Percentiles rank a stretch among this genome's conserved stretches.
Conservation (phyloP, 1,284 basidiomycete species). For the Amylostereum areolatum region DNA sequence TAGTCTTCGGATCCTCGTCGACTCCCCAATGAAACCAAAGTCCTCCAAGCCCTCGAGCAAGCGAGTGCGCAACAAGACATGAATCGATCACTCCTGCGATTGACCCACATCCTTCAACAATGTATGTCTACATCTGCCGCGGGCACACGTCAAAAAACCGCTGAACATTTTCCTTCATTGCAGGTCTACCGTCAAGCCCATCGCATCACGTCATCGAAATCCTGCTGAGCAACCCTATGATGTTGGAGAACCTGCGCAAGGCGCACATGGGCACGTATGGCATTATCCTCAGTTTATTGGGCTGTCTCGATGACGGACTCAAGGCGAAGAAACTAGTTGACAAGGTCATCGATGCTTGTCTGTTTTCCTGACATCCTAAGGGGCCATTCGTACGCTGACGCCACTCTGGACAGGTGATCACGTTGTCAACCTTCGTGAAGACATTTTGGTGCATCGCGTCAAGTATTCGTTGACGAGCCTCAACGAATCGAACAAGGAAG, state of each 20-base stretch:
- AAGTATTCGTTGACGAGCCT: conserved; percentile 81
- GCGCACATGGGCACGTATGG: conserved; percentile 89
- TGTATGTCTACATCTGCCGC: conserved; percentile 29
- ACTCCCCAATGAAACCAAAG: conserved; percentile 27
- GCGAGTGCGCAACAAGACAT: conserved; percentile 81
- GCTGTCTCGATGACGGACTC: conserved; percentile 81
- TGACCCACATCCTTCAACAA: conserved; percentile 83
- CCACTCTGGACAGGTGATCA: conserved; percentile 57
- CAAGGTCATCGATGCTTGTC: conserved; percentile 83
- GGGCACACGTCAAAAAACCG: conserved; percentile 12
- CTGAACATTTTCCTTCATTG: background rate
- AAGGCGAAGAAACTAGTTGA: conserved; percentile 85
- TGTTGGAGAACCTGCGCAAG: conserved; percentile 82
- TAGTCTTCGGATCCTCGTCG: conserved; percentile 41
- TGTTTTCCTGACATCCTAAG: conserved; percentile 21
- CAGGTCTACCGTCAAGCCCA: conserved; percentile 4
- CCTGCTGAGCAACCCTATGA: conserved; percentile 70
- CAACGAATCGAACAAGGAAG: conserved; percentile 45
- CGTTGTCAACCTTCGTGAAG: conserved; percentile 86
- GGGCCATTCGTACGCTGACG: background rate
- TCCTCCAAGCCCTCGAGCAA: conserved; percentile 64
- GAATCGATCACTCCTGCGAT: conserved; percentile 74
- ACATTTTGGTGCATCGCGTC: conserved; percentile 78
- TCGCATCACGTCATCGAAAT: conserved; percentile 50
- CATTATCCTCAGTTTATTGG: conserved; percentile 82